phyloP scores from a whole-genome alignment of 371 early-diverging fungal genomes.

The Smittium culicis region DNA sequence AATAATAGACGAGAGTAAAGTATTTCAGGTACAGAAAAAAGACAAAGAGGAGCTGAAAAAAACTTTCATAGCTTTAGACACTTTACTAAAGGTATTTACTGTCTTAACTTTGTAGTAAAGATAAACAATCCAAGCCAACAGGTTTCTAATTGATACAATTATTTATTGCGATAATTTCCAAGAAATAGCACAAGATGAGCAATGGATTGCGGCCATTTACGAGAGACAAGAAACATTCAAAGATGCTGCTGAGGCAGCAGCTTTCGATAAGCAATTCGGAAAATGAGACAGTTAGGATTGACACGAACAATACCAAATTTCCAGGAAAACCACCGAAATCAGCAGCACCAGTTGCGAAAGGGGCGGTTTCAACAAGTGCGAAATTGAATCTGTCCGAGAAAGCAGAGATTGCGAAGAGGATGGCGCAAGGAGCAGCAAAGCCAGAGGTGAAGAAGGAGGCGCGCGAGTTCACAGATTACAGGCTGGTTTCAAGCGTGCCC shows the following conservation, averaged over 20 bases:
- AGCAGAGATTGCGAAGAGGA: background rate
- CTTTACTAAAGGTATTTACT: too few species aligned
- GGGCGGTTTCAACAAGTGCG: background rate
- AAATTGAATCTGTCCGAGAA: background rate
- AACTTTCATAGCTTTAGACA: too few species aligned
- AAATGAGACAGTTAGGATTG: background rate
- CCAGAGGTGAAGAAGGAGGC: background rate
- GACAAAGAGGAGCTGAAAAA: too few species aligned
- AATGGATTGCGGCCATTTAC: background rate
- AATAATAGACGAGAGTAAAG: too few species aligned
- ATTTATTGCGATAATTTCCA: too few species aligned
- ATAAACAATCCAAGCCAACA: too few species aligned
- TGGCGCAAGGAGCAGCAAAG: background rate
- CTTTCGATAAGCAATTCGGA: background rate
- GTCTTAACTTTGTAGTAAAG: too few species aligned
- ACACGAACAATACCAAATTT: background rate
- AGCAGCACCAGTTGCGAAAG: background rate
- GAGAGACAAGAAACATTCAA: background rate
- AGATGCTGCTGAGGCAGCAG: background rate
- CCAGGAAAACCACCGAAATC: background rate
- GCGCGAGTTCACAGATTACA: constrained; percentile 39
- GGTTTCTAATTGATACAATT: too few species aligned
- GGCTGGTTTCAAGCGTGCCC: constrained; percentile 38
- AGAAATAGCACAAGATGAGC: too few species aligned
- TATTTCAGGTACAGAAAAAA: too few species aligned